Conservation (phyloP, 805 yeast species). For the Nakazawaea siamensis region DNA sequence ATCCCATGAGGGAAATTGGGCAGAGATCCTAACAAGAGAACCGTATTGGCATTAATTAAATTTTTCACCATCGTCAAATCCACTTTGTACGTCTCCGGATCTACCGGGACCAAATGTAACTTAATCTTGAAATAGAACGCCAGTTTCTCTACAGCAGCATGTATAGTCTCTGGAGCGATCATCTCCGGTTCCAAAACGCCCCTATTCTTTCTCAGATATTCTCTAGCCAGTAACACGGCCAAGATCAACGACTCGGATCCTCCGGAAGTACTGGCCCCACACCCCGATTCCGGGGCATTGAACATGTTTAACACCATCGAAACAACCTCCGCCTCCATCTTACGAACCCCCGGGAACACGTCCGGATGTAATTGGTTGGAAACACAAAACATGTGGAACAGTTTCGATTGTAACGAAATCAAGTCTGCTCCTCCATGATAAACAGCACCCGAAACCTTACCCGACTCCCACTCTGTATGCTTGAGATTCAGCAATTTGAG, state of each 20-base stretch:
- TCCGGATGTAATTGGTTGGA: constrained; percentile 97
- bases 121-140: constrained; percentile 84
- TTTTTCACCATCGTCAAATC: constrained; percentile 53
- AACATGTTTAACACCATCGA: constrained; percentile 78
- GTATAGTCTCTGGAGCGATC: constrained; percentile 82
- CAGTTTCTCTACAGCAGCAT: constrained; percentile 94
- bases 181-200: constrained; percentile 76
- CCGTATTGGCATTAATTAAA: constrained; percentile 71
- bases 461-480: constrained; percentile 76
- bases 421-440: constrained; percentile 91
- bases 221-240: constrained; percentile 84
- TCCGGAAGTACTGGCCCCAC: constrained; percentile 86
- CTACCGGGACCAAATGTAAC: constrained; percentile 72
- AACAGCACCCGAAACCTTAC: constrained; percentile 90
- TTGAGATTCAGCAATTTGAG: constrained; percentile 40
- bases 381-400: constrained; percentile 70
- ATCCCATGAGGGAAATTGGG: constrained; percentile 98
- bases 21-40: constrained; percentile 84
- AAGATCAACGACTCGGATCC: constrained; percentile 90
- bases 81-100: constrained; percentile 58
- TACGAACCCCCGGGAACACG: constrained; percentile 91
- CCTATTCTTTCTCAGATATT: constrained; percentile 48
- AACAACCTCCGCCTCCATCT: constrained; percentile 94
- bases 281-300: constrained; percentile 64
- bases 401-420: constrained; percentile 63